Evolutionary conservation across 345 rosid genomes (phyloP), one percentile per base, ranked within the genome.

Genomic region (Salix brachista): DNA sequence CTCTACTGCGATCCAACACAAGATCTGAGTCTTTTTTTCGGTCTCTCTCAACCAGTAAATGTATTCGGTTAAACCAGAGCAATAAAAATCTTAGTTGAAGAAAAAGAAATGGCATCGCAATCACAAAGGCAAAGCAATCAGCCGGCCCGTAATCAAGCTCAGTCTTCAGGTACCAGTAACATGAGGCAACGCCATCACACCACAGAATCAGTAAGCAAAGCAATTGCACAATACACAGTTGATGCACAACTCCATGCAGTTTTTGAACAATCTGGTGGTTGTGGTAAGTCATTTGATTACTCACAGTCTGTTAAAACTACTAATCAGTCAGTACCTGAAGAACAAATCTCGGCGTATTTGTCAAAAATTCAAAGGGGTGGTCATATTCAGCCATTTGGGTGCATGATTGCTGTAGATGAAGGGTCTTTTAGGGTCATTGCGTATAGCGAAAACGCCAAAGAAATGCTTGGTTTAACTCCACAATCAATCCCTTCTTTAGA

Each of bases 191-290:
- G 26, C 18, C 69, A 72, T 16, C 83, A 69, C 61, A 61, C 79
- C 52, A 79, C 88, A 4, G 91, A 89, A 19, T 89, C 93, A 23
- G 74, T 83, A 26, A 94, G 90, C 87, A 95, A 91, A 88, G 96
- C 99, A 68, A 89, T 95, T 77, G 98, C 91, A 28, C 98, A 95
- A 87, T 95, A 87, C 91, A 95, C 97, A 0, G 92, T 88, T 18
- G 99, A 95, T 70, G 99, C 99, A 4, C 91, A 90, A 6, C 96
- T 95, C 39, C 98, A 95, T 71, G 99, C 98, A 58, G 98, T 89
- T 46, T 95, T 91, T 73, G 99, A 95, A 71, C 94, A 86, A 62
- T 93, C 99, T 2, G 94, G 99, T 0, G 97, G 86, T 74, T 91
- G 96, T 0, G 96, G 99, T 25, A 93, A 86, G 87, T 91, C 93